Conservation (phyloP, 1,139 yeast genomes). For the Trichomonascaceae sp. region DNA sequence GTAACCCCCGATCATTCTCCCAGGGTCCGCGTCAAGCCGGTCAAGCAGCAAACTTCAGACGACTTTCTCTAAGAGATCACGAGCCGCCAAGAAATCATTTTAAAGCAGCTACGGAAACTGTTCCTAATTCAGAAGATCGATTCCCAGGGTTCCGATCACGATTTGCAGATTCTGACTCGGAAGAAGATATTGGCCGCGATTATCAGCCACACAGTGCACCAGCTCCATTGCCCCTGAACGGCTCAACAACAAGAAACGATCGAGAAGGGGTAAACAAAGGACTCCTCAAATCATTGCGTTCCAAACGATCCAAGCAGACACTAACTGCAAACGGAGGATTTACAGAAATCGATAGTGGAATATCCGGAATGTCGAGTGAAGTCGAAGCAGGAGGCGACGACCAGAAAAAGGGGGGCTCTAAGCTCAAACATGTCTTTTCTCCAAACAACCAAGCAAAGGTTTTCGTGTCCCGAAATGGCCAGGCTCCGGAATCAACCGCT, state of each 20-base stretch:
- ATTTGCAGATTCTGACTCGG: constrained; percentile 33
- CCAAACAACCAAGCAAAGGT: constrained; percentile 27
- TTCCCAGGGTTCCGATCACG: constrained; percentile 27
- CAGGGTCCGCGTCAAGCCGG: background rate
- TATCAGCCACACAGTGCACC: background rate
- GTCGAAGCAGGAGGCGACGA: background rate
- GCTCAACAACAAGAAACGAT: background rate
- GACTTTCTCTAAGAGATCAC: constrained; percentile 4
- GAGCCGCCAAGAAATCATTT: background rate
- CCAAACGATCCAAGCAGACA: background rate
- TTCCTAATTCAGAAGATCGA: background rate
- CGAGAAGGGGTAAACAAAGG: background rate
- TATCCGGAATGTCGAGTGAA: background rate
- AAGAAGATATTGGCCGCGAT: constrained; percentile 8
- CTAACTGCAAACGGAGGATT: background rate
- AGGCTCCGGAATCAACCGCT: background rate
- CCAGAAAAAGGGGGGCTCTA: constrained; percentile 7
- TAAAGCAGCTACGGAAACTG: background rate
- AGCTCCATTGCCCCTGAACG: background rate
- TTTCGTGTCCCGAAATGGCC: constrained; percentile 17
- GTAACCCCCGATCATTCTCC: background rate
- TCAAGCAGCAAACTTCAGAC: constrained; percentile 2
- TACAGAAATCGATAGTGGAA: background rate
- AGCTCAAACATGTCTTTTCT: constrained; percentile 26
- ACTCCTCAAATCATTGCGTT: background rate